Base-by-base conservation (phyloP, 495 filamentous ascomycete species). In the Hyaloscypha variabilis region DNA sequence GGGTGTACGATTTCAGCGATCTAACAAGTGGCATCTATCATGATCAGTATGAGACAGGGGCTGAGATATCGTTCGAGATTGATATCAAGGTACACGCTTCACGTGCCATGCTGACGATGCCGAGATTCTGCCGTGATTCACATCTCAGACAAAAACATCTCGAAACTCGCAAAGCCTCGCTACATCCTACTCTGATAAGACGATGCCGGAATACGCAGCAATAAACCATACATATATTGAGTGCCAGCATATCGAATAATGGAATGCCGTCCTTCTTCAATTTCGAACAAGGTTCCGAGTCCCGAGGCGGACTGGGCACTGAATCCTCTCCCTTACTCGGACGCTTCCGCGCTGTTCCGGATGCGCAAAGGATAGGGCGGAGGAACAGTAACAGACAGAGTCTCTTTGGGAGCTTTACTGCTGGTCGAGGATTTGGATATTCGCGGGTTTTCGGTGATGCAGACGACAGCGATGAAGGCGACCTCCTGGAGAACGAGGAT, bases 181-280 rank as follows among this genome's bases (percentile, higher is more conserved):
- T 54, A 6, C n/a, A 54, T 25, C 6, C 17, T 54, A 5, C 5
- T 25, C 5, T 19, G 51, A 54, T 54, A 54, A 54, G 51, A 28
- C 10, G 4, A 54, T 54, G 51, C 11, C 26, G 19, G 11, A 4
- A 54, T 28, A 25, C 51, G 51, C 21, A 54, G 21, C 21, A 17
- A n/a, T 3, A 11, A 54, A 21, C 6, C 34, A 26, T 46, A 59
- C 31, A 59, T 59, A 59, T 8, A 21, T 3, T 23, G 8, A 23
- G 19, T 23, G 39, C 24, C 14, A 17, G 17, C 5, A 46, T 8
- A n/a, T 28, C 36, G 28, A 60, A 60, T 52, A 52, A 58, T 66
- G 59, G 70, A 69, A 86, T 87, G 82, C 84, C 84, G 58, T 75
- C 79, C 34, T 86, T 88, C 78, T 88, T 88, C 75, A 79, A 80